Evolutionary conservation across 2,329 filamentous ascomycete genomes (phyloP), one percentile per base, ranked within the genome.

Genomic region (Sphaceloma murrayae): DNA sequence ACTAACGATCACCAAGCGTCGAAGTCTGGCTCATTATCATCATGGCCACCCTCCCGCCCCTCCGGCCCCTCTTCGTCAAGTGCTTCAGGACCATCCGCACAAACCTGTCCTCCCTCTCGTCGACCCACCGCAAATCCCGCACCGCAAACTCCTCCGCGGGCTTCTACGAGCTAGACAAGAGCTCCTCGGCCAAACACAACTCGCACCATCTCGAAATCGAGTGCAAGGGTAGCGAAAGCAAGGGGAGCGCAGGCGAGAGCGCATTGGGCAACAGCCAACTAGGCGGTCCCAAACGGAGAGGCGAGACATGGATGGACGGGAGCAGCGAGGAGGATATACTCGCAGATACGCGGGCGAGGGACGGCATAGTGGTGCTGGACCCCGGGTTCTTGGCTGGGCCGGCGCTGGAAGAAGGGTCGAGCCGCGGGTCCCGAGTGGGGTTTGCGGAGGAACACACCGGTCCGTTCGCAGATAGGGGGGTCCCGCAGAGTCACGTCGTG

Each of bases 241-340:
- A n/a, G n/a, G n/a, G n/a, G n/a, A n/a, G n/a, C n/a, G n/a, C n/a
- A n/a, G n/a, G n/a, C n/a, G n/a, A n/a, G n/a, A n/a, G n/a, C n/a
- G n/a, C n/a, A n/a, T n/a, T n/a, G n/a, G n/a, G 24, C 24, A 27
- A 6, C 24, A 27, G 24, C 7, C 11, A 27, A 27, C 11, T 29
- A 40, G 19, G 11, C n/a, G n/a, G n/a, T n/a, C n/a, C n/a, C n/a
- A n/a, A n/a, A n/a, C n/a, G n/a, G n/a, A 19, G 36, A 3, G 36
- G 36, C 2, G 36, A 40, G 24, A 40, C 36, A 14, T 40, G 36
- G 36, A 40, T 40, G 36, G 36, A 40, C 13, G 13, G 14, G 11
- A 40, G 36, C 19, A 40, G 36, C 24, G 36, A 40, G 36, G 36
- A 40, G 24, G 36, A 40, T 19, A 40, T 40, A 2, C 24, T 40